Evolutionary conservation across 208 protist species (phyloP).

Genomic region (Sergeia podlipaevii): DNA sequence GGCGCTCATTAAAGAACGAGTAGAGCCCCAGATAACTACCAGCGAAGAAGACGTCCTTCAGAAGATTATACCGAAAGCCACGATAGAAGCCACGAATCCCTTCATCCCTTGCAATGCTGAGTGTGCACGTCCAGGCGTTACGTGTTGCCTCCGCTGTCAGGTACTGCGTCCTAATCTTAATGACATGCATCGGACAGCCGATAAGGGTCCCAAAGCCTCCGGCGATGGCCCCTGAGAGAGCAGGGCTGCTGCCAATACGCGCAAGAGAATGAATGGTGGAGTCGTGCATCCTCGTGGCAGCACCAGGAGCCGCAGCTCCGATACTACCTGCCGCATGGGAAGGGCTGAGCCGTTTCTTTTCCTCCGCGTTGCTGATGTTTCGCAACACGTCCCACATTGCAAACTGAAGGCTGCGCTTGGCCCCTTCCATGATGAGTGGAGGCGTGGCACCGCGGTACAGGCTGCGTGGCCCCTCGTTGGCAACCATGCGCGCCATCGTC

Average conservation of each 20-base stretch:
- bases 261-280: slow-evolving; percentile 1
- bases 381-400: slow-evolving; percentile 75
- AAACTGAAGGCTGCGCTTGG: slow-evolving; percentile 85
- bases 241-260: slow-evolving; percentile 38
- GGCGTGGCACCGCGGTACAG: slow-evolving; percentile 75
- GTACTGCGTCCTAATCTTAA: slow-evolving; percentile 87
- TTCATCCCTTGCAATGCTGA: slow-evolving; percentile 47
- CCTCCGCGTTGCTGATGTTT: neutral
- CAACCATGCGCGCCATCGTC: slow-evolving; percentile 61
- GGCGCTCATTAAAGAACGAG: slow-evolving; percentile 22
- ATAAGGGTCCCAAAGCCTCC: slow-evolving; percentile 83
- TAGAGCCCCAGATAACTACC: slow-evolving; percentile 78
- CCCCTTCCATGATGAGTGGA: slow-evolving; percentile 74
- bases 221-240: slow-evolving; percentile 61
- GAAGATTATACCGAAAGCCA: slow-evolving; percentile 61
- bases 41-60: slow-evolving; percentile 76
- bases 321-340: neutral
- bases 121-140: slow-evolving; percentile 77
- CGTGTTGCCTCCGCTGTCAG: slow-evolving; percentile 34
- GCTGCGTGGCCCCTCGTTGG: slow-evolving; percentile 59
- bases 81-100: slow-evolving; percentile 73
- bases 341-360: too few species aligned
- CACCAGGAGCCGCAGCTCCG: neutral
- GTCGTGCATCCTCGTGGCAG: neutral
- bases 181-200: slow-evolving; percentile 86